Percentiles rank a stretch among this genome's conserved stretches.
Conservation (phyloP, 2,329 filamentous ascomycete genomes). For the Thelonectria blattea region DNA sequence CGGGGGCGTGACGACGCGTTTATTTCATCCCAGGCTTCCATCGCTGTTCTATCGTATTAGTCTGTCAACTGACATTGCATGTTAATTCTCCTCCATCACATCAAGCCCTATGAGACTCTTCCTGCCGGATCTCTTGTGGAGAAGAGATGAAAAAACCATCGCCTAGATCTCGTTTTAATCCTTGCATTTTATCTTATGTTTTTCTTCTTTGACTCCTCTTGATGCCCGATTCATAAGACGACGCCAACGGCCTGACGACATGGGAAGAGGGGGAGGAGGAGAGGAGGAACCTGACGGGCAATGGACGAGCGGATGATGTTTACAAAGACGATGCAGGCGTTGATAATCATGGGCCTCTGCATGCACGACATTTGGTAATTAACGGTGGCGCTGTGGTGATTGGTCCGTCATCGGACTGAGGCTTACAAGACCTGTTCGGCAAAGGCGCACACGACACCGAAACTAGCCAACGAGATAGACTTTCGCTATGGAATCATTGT, state of each 20-base stretch:
- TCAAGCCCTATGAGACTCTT: not conserved
- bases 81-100: not conserved
- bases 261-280: no score
- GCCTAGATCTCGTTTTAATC: conserved; percentile 11
- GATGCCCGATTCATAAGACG: conserved; percentile 8
- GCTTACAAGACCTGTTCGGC: not conserved
- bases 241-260: conserved; percentile 7
- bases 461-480: no score
- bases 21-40: not conserved
- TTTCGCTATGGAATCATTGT: no score
- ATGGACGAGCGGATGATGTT: no score
- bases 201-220: not conserved
- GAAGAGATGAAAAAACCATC: conserved; percentile 2
- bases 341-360: not conserved
- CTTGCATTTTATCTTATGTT: conserved; percentile 2
- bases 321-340: not conserved
- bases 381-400: not conserved
- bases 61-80: no score
- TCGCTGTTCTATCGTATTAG: no score
- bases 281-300: no score
- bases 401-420: not conserved
- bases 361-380: conserved; percentile 1
- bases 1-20: not conserved
- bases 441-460: not conserved
- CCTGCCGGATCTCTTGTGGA: conserved; percentile 6